Conservation (phyloP, 2,329 filamentous ascomycete species). For the Colletotrichum simmondsii region DNA sequence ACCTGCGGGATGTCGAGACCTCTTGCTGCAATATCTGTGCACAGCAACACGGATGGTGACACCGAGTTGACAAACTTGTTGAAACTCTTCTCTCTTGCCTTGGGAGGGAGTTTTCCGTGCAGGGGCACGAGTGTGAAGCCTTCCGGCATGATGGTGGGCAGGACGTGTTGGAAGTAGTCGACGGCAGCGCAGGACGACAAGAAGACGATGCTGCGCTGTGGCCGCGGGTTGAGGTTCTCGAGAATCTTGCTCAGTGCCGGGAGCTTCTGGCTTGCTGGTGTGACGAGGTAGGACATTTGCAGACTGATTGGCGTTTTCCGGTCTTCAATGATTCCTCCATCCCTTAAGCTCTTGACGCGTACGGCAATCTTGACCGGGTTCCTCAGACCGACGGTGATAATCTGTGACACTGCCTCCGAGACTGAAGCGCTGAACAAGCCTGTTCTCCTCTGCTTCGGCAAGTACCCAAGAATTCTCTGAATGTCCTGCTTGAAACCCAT, state of each 20-base stretch:
- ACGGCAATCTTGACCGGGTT: constrained; percentile 97
- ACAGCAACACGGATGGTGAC: constrained; percentile 83
- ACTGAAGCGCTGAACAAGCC: constrained; percentile 95
- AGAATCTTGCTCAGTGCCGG: constrained; percentile 79
- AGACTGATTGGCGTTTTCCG: constrained; percentile 90
- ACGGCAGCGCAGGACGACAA: constrained; percentile 94
- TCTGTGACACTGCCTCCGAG: constrained; percentile 93
- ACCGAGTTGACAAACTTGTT: constrained; percentile 80
- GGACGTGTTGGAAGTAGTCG: constrained; percentile 88
- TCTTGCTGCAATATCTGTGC: constrained; percentile 90
- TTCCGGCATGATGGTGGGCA: constrained; percentile 77
- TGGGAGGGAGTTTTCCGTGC: constrained; percentile 91
- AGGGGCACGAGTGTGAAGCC: constrained; percentile 80
- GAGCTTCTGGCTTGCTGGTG: constrained; percentile 82
- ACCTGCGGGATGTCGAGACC: constrained; percentile 93
- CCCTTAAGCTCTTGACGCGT: constrained; percentile 80
- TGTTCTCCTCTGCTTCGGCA: constrained; percentile 94
- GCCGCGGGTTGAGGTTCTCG: constrained; percentile 74
- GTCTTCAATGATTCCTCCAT: constrained; percentile 76
- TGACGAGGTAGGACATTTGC: constrained; percentile 87
- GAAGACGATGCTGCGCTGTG: constrained; percentile 90
- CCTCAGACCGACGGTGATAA: constrained; percentile 89
- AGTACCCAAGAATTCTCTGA: constrained; percentile 81
- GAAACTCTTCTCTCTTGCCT: constrained; percentile 90
- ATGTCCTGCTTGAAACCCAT: constrained; percentile 94